Evolutionary conservation across 805 yeast species (phyloP), one percentile per base, ranked within the genome.

Genomic region (Lipomyces yamanashiensis): DNA sequence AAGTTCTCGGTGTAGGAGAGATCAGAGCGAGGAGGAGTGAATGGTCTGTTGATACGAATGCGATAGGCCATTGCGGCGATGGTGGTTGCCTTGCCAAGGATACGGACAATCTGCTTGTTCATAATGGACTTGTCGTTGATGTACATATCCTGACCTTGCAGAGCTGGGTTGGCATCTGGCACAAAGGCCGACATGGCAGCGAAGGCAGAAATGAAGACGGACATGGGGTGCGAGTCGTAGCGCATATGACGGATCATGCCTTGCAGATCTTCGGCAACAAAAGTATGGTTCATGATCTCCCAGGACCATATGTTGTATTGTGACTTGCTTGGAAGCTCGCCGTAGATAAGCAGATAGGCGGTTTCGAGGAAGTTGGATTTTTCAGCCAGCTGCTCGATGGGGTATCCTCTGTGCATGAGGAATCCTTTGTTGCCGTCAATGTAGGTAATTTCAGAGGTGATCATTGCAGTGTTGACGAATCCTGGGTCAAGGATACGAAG

Each of bases 51-150:
- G 44, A 65, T 65, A 56, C 68, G 66, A 49, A 65, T 65, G 33
- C 68, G 66, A 44, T 65, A 65, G 37, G 68, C 67, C 68, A 65
- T 65, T 15, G 68, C 67, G 6, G 68, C 68, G 39, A 65, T 54
- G 21, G 68, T 65, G 13, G 68, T 59, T 4, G 68, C 68, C 50
- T 65, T 65, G 45, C 68, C 68, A 39, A 65, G 63, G 39, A 65
- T 65, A 21, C 68, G 62, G 19, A 65, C 63, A 28, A 65, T 65
- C 58, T 65, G 68, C 63, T 65, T 65, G 59, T 65, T 65, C 68
- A 65, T 65, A 41, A 62, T 17, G 9, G 57, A 10, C 56, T 63
- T 54, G 61, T 54, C 60, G 33, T 21, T 45, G 54, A 58, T 49
- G 58, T 65, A 65, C 58, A 65, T 40, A 33, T 65, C 58, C 51